Evolutionary conservation across 202 grass and related monocot species (phyloP).

Genomic region (Brachypodium distachyon): DNA sequence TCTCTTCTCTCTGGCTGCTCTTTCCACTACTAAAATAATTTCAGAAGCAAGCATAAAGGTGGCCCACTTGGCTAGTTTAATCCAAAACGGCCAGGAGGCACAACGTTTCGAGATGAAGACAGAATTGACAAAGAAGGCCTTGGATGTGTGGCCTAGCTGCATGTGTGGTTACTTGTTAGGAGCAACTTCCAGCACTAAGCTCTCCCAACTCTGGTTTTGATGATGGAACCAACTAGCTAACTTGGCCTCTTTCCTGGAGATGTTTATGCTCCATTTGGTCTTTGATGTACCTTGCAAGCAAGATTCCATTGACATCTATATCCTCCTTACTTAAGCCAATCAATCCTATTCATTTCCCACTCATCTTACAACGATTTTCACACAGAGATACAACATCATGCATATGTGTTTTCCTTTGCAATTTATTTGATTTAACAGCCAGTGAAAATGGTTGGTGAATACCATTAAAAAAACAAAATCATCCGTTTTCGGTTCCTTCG

Average conservation of each 20-base stretch:
- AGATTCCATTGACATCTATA: slow-evolving; percentile 14
- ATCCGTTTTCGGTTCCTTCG: not conserved
- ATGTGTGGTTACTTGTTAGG: slow-evolving; percentile 40
- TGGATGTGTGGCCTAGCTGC: slow-evolving; percentile 21
- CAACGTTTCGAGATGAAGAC: slow-evolving; percentile 11
- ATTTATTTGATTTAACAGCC: not conserved
- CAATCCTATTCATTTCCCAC: slow-evolving; percentile 14
- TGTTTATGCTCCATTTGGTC: slow-evolving; percentile 23
- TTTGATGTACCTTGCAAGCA: slow-evolving; percentile 78
- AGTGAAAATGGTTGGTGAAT: not conserved
- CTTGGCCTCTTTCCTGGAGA: slow-evolving; percentile 12
- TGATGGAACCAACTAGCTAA: slow-evolving; percentile 38
- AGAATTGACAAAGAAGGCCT: not conserved
- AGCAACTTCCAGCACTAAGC: slow-evolving; percentile 53
- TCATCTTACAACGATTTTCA: slow-evolving; percentile 18
- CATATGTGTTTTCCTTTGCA: not conserved
- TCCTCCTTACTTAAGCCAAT: slow-evolving; percentile 13
- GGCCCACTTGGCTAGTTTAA: not conserved
- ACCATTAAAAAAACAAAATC: not conserved
- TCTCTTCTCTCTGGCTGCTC: not conserved
- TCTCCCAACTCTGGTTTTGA: slow-evolving; percentile 28
- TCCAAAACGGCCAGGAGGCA: not conserved
- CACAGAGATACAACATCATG: not conserved
- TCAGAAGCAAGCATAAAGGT: slow-evolving; percentile 27
- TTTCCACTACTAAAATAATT: not conserved